Conservation (phyloP, 441 rosid species). For the Bruguiera hainesii region DNA sequence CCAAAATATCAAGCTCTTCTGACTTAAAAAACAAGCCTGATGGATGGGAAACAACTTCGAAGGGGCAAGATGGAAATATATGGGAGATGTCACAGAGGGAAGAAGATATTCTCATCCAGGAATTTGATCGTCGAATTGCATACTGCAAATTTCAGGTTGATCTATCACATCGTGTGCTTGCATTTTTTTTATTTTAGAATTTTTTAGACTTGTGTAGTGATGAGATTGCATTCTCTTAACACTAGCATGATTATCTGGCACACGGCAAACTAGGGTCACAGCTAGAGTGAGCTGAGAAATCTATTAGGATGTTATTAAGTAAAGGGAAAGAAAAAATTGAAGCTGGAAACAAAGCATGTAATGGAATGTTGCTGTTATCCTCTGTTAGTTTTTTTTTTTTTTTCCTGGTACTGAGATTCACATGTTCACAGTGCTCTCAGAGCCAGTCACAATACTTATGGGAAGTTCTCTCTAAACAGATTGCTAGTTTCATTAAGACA, state of each 20-base stretch:
- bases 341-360: neutral
- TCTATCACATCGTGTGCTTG: neutral
- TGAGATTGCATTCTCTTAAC: too few relatives aligned
- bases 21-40: conserved; percentile 85
- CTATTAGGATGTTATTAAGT: neutral
- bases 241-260: too few relatives aligned
- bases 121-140: conserved; percentile 80
- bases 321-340: neutral
- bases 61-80: conserved; percentile 71
- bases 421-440: too few relatives aligned
- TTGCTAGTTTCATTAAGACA: conserved; percentile 88
- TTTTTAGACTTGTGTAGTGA: neutral
- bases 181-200: neutral
- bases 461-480: conserved; percentile 40
- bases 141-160: conserved; percentile 89
- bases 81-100: conserved; percentile 98
- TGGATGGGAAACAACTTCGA: conserved; percentile 91
- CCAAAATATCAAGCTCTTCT: conserved; percentile 49
- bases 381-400: neutral
- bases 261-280: neutral
- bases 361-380: neutral
- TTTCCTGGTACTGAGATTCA: too few relatives aligned
- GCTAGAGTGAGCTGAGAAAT: neutral
- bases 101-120: conserved; percentile 91
- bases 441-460: neutral